Percentiles rank a stretch among this genome's conserved stretches.
Evolutionary conservation across 1,139 yeast genomes (phyloP).

Genomic region (Yamadazyma taylorii): DNA sequence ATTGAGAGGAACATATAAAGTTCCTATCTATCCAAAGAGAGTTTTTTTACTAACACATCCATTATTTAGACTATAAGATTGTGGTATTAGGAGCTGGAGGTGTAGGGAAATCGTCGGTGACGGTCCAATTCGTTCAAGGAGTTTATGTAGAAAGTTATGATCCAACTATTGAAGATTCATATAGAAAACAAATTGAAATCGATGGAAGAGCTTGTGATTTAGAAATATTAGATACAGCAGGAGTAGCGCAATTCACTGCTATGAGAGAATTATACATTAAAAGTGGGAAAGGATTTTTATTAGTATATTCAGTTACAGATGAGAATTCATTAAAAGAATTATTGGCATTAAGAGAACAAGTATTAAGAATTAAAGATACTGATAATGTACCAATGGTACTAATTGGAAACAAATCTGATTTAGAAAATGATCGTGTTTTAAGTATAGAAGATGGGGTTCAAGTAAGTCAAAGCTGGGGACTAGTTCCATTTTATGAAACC

Average conservation of each 20-base stretch:
- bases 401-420: constrained; percentile 86
- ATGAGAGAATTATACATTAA: constrained; percentile 76
- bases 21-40: too few species aligned
- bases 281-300: constrained; percentile 79
- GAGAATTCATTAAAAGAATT: constrained; percentile 81
- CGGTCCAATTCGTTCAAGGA: constrained; percentile 53
- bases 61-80: constrained; percentile 42
- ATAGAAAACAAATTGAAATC: constrained; percentile 86
- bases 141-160: constrained; percentile 53
- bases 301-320: constrained; percentile 90
- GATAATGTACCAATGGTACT: constrained; percentile 79
- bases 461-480: constrained; percentile 83
- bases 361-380: constrained; percentile 81
- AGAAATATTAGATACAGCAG: constrained; percentile 57
- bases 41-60: constrained; percentile 19
- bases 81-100: constrained; percentile 56
- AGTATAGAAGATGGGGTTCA: constrained; percentile 78
- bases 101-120: constrained; percentile 52
- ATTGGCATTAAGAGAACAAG: constrained; percentile 82
- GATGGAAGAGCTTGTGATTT: constrained; percentile 91
- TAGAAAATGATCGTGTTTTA: constrained; percentile 72
- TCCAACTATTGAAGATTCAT: constrained; percentile 65
- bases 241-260: constrained; percentile 54
- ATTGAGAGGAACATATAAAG: neutral
- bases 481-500: constrained; percentile 90